Evolutionary conservation across 805 yeast genomes (phyloP).

Genomic region (Saccharomycodes ludwigii): DNA sequence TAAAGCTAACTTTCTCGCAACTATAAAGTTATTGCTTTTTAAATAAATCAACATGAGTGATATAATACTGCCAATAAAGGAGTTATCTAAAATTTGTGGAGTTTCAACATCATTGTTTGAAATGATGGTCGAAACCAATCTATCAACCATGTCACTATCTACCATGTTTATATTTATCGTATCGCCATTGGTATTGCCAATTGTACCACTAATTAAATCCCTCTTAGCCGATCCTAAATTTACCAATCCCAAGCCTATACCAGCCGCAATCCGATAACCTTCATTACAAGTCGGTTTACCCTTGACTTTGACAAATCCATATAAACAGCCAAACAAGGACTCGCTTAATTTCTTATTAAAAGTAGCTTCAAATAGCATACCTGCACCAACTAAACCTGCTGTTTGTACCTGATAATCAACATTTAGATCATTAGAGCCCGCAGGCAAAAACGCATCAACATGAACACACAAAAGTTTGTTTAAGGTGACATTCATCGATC

Average conservation of each 20-base stretch:
- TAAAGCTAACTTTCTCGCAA: slow-evolving; percentile 50
- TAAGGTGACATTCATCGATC: slow-evolving; percentile 74
- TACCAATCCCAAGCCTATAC: slow-evolving; percentile 74
- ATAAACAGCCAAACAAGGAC: slow-evolving; percentile 57
- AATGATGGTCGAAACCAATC: slow-evolving; percentile 43
- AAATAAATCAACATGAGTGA: slow-evolving; percentile 67
- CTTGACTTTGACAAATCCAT: slow-evolving; percentile 30
- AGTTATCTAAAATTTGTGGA: slow-evolving; percentile 43
- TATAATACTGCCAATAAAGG: slow-evolving; percentile 60
- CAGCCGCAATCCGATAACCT: slow-evolving; percentile 78
- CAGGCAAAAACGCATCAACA: slow-evolving; percentile 80
- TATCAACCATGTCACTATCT: slow-evolving; percentile 54
- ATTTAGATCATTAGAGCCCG: slow-evolving; percentile 81
- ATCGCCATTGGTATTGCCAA: background rate
- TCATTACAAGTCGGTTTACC: slow-evolving; percentile 48
- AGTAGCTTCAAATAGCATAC: slow-evolving; percentile 64
- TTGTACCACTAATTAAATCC: background rate
- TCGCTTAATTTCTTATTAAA: slow-evolving; percentile 83
- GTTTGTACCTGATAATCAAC: slow-evolving; percentile 76
- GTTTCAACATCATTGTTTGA: slow-evolving; percentile 54
- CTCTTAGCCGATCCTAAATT: slow-evolving; percentile 63
- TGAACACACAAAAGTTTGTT: slow-evolving; percentile 90
- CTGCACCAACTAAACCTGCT: slow-evolving; percentile 86
- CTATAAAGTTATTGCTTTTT: slow-evolving; percentile 44
- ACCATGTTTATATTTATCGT: no score